phyloP scores from a whole-genome alignment of 2,329 filamentous ascomycete species.

The Colletotrichum musicola region DNA sequence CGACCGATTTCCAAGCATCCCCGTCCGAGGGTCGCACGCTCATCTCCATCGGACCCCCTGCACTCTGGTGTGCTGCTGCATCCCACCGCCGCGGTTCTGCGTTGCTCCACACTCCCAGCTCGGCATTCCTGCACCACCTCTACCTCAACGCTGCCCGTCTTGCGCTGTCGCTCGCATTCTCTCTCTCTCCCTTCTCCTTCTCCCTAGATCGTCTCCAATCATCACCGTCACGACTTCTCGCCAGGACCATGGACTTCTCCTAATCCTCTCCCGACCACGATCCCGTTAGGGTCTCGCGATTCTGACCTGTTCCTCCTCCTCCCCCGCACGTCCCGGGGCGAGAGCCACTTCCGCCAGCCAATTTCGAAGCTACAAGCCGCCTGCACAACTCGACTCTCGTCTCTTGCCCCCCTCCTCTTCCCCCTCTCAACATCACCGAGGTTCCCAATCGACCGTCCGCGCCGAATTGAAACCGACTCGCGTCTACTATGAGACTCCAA shows the following conservation, averaged over 20 bases:
- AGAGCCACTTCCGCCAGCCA: slow-evolving; percentile 31
- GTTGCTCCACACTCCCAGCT: slow-evolving; percentile 37
- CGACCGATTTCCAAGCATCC: slow-evolving; percentile 39
- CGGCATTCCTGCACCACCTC: slow-evolving; percentile 34
- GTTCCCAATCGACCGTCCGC: slow-evolving; percentile 21
- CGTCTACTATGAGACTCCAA: slow-evolving; percentile 71
- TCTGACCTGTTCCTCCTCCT: slow-evolving; percentile 34
- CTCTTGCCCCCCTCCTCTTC: neutral
- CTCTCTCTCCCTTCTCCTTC: slow-evolving; percentile 1
- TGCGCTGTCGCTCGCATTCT: neutral
- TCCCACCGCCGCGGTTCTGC: slow-evolving; percentile 38
- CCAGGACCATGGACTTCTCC: slow-evolving; percentile 32
- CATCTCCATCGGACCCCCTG: slow-evolving; percentile 15
- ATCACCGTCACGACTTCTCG: slow-evolving; percentile 14
- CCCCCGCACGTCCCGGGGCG: slow-evolving; percentile 32
- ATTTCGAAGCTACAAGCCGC: slow-evolving; percentile 25
- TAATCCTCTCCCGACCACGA: slow-evolving; percentile 32
- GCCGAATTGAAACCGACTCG: slow-evolving; percentile 24
- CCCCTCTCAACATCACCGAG: slow-evolving; percentile 14
- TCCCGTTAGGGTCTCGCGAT: slow-evolving; percentile 37
- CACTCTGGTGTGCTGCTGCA: slow-evolving; percentile 23
- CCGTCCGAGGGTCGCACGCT: slow-evolving; percentile 27
- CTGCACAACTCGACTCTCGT: slow-evolving; percentile 11
- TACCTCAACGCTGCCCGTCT: slow-evolving; percentile 10
- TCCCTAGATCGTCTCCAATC: slow-evolving; percentile 15